Evolutionary conservation across 1,139 yeast genomes (phyloP), one percentile per base, ranked within the genome.

Genomic region (Scheffersomyces illinoinensis): DNA sequence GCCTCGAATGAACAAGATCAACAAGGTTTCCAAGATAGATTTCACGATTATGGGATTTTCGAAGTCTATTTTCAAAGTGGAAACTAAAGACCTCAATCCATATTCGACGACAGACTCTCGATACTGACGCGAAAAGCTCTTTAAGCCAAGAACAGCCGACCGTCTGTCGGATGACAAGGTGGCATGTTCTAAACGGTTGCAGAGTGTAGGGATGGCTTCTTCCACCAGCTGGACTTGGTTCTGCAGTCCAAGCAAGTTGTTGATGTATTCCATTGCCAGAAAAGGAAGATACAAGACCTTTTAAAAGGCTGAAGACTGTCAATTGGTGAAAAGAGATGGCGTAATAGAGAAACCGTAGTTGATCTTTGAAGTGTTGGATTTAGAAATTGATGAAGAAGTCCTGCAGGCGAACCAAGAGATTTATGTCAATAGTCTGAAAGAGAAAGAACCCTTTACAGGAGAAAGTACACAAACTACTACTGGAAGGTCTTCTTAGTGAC

Each of bases 41-140:
- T 89, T 89, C 26, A 90, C 87, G n/a, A 90, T 85, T 54, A 86
- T 91, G 1, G 84, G 79, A 68, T 92, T 97, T 23, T 84, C 85
- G 4, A 76, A 66, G 69, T 93, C 98, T 54, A 84, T 84, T 57
- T 83, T 83, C 58, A 96, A 76, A 0, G 95, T 87, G 39, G 81
- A 72, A 17, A 95, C 81, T 61, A 96, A 77, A 0, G 95, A 93
- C 61, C 93, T 82, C 52, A 95, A 78, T 1, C 97, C 98, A 62
- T 90, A 87, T 52, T 97, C 97, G 54, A 95, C 93, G 3, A 96
- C 98, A 3, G 88, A 77, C 72, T 96, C 99, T 65, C 99, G 79
- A 71, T 90, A 92, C 68, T 92, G 93, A 60, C 98, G 80, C 62
- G 96, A 87, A 71, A 93, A 93, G 54, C 97, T 92, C 71, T 95